Base-by-base conservation (phyloP, 225 moss, liverwort and hornwort genomes). In the Polytrichum formosum region DNA sequence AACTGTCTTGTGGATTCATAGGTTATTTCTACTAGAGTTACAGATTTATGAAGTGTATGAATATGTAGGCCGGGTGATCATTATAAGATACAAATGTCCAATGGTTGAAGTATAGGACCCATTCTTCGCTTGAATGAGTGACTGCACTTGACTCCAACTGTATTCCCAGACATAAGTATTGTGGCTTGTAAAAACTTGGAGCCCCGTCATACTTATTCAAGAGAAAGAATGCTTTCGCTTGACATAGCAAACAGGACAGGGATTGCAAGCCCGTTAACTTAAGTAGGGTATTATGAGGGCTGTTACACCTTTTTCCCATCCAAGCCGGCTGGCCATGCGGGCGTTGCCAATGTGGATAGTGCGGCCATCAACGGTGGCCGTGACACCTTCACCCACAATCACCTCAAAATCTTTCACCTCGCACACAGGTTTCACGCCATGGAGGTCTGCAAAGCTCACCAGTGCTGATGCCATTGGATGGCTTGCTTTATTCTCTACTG, bases 401-500 rank as follows among this genome's bases (percentile, higher is more conserved):
- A 85, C 79, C 78, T 85, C 82, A 27, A 88, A 88, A 64, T 88
- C 59, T 29, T 70, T 74, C 62, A 88, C 88, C 28, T 85, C 65
- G 25, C 77, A 66, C 0, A 69, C 25, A 29, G 85, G 85, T 79
- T 82, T 80, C 37, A 84, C 74, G 26, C 88, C 82, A 74, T 85
- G 73, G 33, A 82, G 72, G 55, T 73, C 27, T 1, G 82, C 85
- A 75, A 81, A 85, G 28, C 76, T 69, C 33, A 84, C 79, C 70
- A 88, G 72, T 23, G 85, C 73, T 35, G 71, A 74, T 58, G 85
- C 88, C 88, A 88, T 75, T 54, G 82, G 88, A 77, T 88, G 82
- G 59, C 85, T 82, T 65, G 88, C 79, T 77, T 85, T 88, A 64
- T 73, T 82, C 60, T 88, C 88, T 0, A 85, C 71, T 53, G 75